Percentiles rank a stretch among this genome's conserved stretches.
Conservation (phyloP, 169 alveolate genomes). For the Cryptosporidium tyzzeri region DNA sequence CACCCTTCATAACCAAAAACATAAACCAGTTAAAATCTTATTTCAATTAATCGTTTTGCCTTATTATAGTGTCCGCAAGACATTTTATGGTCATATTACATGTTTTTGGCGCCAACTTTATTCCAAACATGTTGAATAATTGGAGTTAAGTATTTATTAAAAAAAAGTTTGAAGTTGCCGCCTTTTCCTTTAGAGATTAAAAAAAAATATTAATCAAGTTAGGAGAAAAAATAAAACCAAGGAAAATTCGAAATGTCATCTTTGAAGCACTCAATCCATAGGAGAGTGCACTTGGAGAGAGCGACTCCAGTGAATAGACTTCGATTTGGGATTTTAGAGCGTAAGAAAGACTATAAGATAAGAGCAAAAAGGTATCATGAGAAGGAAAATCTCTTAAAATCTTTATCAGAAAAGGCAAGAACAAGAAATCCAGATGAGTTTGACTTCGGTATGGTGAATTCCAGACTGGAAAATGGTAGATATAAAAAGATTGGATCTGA, state of each 20-base stretch:
- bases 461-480: constrained; percentile 56
- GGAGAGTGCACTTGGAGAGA: constrained; percentile 71
- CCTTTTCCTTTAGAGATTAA: background rate
- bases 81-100: background rate
- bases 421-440: constrained; percentile 73
- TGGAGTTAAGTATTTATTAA: no score
- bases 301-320: constrained; percentile 71
- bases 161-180: background rate
- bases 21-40: no score
- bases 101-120: background rate
- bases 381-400: constrained; percentile 50
- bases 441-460: constrained; percentile 65
- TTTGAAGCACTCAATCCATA: constrained; percentile 62
- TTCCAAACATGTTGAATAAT: background rate
- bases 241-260: constrained; percentile 47
- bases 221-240: background rate
- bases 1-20: background rate
- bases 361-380: constrained; percentile 73
- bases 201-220: background rate
- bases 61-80: no score
- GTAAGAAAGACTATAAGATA: constrained; percentile 63
- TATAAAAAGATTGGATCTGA: constrained; percentile 15
- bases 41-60: background rate
- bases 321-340: constrained; percentile 59
- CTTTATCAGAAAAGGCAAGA: constrained; percentile 68